phyloP scores from a whole-genome alignment of 371 early-diverging fungal species.

The Gilbertella persicaria region DNA sequence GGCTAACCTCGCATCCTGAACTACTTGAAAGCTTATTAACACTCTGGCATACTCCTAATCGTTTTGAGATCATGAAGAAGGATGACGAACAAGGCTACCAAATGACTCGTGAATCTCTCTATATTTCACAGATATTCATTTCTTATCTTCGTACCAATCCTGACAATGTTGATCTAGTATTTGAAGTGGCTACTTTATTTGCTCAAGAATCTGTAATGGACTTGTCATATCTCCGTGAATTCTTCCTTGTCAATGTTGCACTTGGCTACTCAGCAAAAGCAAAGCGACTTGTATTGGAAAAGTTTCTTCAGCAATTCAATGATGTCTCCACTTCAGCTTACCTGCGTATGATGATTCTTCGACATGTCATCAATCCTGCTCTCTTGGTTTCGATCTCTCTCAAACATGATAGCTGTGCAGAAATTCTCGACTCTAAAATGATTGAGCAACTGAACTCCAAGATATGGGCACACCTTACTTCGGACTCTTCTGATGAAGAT shows the following conservation, averaged over 20 bases:
- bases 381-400: constrained; percentile 62
- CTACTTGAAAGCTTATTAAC: constrained; percentile 58
- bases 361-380: constrained; percentile 80
- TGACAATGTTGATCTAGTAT: constrained; percentile 70
- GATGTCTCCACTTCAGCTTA: constrained; percentile 45
- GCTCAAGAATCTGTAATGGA: constrained; percentile 73
- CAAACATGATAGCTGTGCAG: constrained; percentile 46
- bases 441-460: constrained; percentile 68
- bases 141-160: constrained; percentile 59
- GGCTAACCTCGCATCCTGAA: constrained; percentile 53
- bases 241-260: constrained; percentile 71
- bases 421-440: constrained; percentile 66
- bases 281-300: constrained; percentile 68
- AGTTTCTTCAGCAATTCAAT: constrained; percentile 67
- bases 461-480: constrained; percentile 70
- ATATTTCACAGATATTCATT: constrained; percentile 54
- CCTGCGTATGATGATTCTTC: constrained; percentile 68
- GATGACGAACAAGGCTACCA: constrained; percentile 56
- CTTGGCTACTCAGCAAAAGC: constrained; percentile 53
- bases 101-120: constrained; percentile 57
- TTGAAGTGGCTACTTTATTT: constrained; percentile 76
- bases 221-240: constrained; percentile 57
- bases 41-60: constrained; percentile 61
- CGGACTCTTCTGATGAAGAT: constrained; percentile 54
- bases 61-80: constrained; percentile 50